phyloP scores from a whole-genome alignment of 306 rosid species.

The Vicia faba region DNA sequence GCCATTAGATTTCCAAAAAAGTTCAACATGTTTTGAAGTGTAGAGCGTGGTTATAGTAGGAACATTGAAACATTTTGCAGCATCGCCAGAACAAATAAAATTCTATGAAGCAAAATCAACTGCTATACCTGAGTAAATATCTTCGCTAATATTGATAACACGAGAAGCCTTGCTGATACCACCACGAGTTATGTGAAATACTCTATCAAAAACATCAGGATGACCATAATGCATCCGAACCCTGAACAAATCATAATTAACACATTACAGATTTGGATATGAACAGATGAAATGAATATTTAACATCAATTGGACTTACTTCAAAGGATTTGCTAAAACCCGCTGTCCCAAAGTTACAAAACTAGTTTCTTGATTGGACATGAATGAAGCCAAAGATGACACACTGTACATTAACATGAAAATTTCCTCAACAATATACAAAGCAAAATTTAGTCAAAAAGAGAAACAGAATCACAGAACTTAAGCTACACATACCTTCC shows the following conservation, averaged over 20 bases:
- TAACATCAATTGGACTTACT: slow-evolving; percentile 53
- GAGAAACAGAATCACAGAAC: slow-evolving; percentile 6
- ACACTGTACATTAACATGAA: slow-evolving; percentile 57
- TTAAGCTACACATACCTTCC: slow-evolving; percentile 62
- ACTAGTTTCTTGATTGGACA: slow-evolving; percentile 91
- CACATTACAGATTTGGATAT: slow-evolving; percentile 9
- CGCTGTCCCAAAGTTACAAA: slow-evolving; percentile 97
- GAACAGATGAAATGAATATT: slow-evolving; percentile 26
- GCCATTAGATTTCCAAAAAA: background rate
- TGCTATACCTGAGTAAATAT: slow-evolving; percentile 74
- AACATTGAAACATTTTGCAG: background rate
- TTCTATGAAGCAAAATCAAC: slow-evolving; percentile 10
- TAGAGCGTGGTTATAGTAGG: background rate
- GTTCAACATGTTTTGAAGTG: background rate
- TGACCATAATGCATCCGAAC: slow-evolving; percentile 98
- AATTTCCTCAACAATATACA: background rate
- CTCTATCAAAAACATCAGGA: slow-evolving; percentile 95
- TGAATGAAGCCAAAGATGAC: slow-evolving; percentile 87
- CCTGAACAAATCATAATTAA: slow-evolving; percentile 50
- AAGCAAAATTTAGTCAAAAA: background rate
- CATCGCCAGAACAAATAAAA: background rate
- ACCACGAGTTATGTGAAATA: slow-evolving; percentile 92
- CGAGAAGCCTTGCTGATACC: slow-evolving; percentile 98
- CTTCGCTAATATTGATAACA: slow-evolving; percentile 90
- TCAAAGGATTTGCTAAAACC: slow-evolving; percentile 92